Percentiles rank a stretch among this genome's conserved stretches.
Evolutionary conservation across 371 early-diverging fungal species (phyloP).

Genomic region (Polyrhizophydium stewartii): DNA sequence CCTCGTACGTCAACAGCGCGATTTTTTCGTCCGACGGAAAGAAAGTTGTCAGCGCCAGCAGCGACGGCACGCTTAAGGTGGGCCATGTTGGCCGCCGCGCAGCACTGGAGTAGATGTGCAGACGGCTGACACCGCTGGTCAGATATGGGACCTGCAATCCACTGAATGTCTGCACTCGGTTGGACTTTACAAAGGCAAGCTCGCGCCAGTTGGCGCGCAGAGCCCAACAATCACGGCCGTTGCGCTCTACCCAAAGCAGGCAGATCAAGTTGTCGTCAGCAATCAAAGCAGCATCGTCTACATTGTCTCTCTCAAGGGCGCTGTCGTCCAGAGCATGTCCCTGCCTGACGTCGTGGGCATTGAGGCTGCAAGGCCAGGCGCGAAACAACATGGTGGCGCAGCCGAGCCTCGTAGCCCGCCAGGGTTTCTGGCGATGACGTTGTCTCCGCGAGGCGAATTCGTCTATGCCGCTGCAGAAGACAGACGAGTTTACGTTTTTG

Average conservation of each 20-base stretch:
- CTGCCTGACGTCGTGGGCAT: constrained; percentile 42
- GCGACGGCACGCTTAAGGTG: constrained; percentile 86
- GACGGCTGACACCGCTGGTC: constrained; percentile 25
- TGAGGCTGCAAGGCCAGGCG: neutral
- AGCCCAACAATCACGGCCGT: constrained; percentile 24
- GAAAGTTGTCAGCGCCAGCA: constrained; percentile 69
- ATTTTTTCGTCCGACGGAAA: constrained; percentile 64
- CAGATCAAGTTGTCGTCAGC: constrained; percentile 66
- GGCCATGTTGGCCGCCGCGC: neutral
- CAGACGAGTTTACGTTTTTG: constrained; percentile 50
- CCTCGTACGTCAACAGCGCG: constrained; percentile 77
- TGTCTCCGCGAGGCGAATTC: constrained; percentile 70
- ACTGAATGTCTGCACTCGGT: constrained; percentile 53
- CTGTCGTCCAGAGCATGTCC: constrained; percentile 38
- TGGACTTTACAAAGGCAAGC: constrained; percentile 37
- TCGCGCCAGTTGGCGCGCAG: constrained; percentile 27
- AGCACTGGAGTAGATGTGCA: neutral
- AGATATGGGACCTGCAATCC: constrained; percentile 76
- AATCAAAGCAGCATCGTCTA: constrained; percentile 64
- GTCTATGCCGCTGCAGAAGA: constrained; percentile 65
- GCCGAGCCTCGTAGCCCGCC: constrained; percentile 10
- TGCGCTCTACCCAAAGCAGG: constrained; percentile 42
- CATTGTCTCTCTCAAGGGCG: constrained; percentile 55
- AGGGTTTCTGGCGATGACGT: constrained; percentile 59
- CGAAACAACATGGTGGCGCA: neutral